These are phyloP conservation scores for Talaromyces rugulosus DNA, from an alignment of 2,329 filamentous ascomycete species.

Conservation along the genomic window DNA sequence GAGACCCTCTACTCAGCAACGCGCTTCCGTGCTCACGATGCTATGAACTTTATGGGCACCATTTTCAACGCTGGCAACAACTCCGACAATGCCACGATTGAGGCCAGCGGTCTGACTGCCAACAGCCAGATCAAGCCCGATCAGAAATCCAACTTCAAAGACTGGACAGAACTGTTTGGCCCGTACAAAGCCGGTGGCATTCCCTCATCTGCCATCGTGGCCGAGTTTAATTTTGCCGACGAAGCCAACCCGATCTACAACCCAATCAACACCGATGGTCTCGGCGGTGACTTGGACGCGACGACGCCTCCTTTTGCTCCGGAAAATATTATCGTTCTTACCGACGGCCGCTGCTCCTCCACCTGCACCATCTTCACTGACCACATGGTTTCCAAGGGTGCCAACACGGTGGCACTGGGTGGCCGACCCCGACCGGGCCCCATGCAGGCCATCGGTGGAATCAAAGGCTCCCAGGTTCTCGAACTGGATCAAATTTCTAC, in stretches of 20 bases:
- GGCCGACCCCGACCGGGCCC: conserved; percentile 49
- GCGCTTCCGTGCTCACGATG: conserved; percentile 44
- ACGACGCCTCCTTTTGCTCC: conserved; percentile 21
- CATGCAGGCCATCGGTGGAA: conserved; percentile 59
- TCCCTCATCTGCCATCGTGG: conserved; percentile 20
- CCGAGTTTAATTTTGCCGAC: conserved; percentile 23
- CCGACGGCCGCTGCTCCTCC: conserved; percentile 10
- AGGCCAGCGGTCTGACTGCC: neutral
- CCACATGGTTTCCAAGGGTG: conserved; percentile 26
- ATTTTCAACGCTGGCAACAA: conserved; percentile 15
- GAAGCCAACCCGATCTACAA: neutral
- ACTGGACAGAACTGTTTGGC: conserved; percentile 43
- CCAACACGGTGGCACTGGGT: conserved; percentile 54
- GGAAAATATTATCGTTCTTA: conserved; percentile 8
- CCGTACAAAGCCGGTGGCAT: conserved; percentile 23
- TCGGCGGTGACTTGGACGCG: conserved; percentile 15
- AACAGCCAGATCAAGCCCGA: conserved; percentile 16
- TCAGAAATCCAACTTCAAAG: conserved; percentile 32
- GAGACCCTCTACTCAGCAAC: conserved; percentile 42
- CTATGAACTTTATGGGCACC: conserved; percentile 32
- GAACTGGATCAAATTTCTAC: conserved; percentile 12
- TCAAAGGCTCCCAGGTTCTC: conserved; percentile 45
- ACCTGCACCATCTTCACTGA: conserved; percentile 23
- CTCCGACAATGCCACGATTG: neutral
- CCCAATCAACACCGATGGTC: conserved; percentile 25